Percentiles rank a stretch among this genome's conserved stretches.
Evolutionary conservation across 345 rosid genomes (phyloP).

Genomic region (Lumnitzera racemosa): DNA sequence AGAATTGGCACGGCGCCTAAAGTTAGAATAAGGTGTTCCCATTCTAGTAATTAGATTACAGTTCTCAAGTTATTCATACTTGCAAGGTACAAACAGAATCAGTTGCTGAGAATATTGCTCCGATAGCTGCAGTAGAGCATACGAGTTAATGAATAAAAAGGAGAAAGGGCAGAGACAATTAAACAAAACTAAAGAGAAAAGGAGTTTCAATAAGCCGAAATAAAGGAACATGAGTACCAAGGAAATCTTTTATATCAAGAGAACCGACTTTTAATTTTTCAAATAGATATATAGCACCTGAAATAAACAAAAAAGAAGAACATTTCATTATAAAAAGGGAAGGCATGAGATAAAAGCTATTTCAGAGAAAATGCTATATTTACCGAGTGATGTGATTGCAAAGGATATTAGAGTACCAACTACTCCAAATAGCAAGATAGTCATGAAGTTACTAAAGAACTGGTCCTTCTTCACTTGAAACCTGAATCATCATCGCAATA

Average conservation of each 20-base stretch:
- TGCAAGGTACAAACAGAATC: slow-evolving; percentile 52
- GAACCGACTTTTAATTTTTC: slow-evolving; percentile 29
- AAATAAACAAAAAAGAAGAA: neutral
- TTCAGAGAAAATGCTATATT: neutral
- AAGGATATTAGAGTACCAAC: slow-evolving; percentile 42
- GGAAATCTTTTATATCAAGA: slow-evolving; percentile 33
- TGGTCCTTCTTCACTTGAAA: slow-evolving; percentile 52
- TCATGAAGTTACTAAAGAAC: slow-evolving; percentile 41
- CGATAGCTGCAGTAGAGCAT: slow-evolving; percentile 29
- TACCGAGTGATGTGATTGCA: slow-evolving; percentile 34
- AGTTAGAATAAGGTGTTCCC: too few species aligned
- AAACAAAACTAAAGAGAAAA: neutral
- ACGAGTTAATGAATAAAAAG: neutral
- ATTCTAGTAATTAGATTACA: neutral
- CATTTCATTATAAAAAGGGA: neutral
- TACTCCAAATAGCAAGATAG: slow-evolving; percentile 38
- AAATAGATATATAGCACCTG: slow-evolving; percentile 36
- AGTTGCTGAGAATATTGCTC: slow-evolving; percentile 47
- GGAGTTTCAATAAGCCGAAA: neutral
- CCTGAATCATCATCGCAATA: slow-evolving; percentile 8
- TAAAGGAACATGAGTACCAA: slow-evolving; percentile 16
- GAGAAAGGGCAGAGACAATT: neutral
- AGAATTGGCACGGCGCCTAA: too few species aligned
- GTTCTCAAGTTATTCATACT: slow-evolving; percentile 12
- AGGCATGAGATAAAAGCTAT: neutral